Base-by-base conservation (phyloP, 352 stramenopile species). In the Globisporangium rhizosaccharum region DNA sequence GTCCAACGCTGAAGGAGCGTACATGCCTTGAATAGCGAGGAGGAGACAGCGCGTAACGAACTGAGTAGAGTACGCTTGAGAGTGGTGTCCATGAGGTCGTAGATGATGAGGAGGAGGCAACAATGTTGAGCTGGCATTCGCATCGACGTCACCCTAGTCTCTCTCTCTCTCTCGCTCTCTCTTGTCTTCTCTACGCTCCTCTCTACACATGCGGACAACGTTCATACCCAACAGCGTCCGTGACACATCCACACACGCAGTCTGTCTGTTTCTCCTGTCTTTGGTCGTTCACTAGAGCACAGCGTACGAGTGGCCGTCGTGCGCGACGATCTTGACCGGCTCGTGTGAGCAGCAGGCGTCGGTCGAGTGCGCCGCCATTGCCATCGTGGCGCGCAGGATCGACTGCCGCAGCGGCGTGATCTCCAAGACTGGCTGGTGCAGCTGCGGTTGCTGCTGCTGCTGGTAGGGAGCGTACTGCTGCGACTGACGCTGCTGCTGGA, bases 321-420 rank as follows among this genome's bases (percentile, higher is more conserved):
- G 46, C 3, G 54, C 52, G 26, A 65, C 28, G 51, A 64, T 64
- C 51, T 55, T 58, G 42, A 64, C 46, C 17, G 58, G 39, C n/a
- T 64, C 51, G 52, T 64, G 51, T 14, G 45, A 25, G 30, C 26
- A 26, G 28, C 58, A 59, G n/a, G 23, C 33, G 49, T 65, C 37
- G 49, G 47, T 62, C 56, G 67, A 10, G 17, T 41, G 57, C 44
- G 57, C 57, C 48, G 55, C 65, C 57, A 69, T 68, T 37, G 59
- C 60, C 54, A 41, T 57, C 26, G 53, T 52, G 28, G n/a, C 26
- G 41, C 37, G 17, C 56, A 47, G 28, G 10, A 63, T 47, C n/a
- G 30, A 44, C 48, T 56, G 41, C 11, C 41, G 41, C 41, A 46
- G 7, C 41, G 41, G 41, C 15, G 41, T 46, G 41, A 46, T 41